Evolutionary conservation across 2,329 filamentous ascomycete genomes (phyloP).

Genomic region (Intubia oerlemansii): DNA sequence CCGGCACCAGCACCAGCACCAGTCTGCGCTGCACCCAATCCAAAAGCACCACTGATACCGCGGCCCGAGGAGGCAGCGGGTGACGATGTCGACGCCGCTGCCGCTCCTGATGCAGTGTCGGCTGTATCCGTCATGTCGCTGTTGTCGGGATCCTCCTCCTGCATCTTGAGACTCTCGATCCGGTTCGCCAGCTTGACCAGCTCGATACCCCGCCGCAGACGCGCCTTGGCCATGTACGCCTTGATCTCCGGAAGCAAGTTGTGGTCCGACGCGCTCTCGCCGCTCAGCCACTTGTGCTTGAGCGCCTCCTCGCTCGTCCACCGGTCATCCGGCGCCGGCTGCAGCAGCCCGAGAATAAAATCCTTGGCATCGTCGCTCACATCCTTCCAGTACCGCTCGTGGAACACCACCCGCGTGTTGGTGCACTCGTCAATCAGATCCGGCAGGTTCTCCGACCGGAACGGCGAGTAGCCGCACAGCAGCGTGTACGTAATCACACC

Average conservation of each 20-base stretch:
- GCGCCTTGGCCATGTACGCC: constrained; percentile 77
- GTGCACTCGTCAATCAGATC: constrained; percentile 92
- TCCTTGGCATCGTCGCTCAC: constrained; percentile 90
- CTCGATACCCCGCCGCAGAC: constrained; percentile 82
- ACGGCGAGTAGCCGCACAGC: constrained; percentile 93
- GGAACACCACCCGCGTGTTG: constrained; percentile 68
- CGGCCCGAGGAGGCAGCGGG: no score
- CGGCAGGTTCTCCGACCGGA: constrained; percentile 80
- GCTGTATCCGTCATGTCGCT: constrained; percentile 49
- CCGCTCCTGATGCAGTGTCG: constrained; percentile 24
- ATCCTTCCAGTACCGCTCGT: constrained; percentile 96
- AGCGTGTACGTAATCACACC: constrained; percentile 97
- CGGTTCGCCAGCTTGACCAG: constrained; percentile 90
- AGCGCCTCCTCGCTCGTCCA: constrained; percentile 66
- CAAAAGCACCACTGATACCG: no score
- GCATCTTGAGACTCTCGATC: constrained; percentile 83
- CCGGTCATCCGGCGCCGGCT: constrained; percentile 56
- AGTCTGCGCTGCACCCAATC: no score
- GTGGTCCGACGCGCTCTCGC: constrained; percentile 81
- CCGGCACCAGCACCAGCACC: no score
- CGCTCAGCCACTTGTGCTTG: constrained; percentile 71
- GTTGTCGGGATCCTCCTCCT: constrained; percentile 64
- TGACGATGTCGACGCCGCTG: background rate
- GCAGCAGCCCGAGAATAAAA: constrained; percentile 68
- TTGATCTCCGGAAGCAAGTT: constrained; percentile 95